Conservation (phyloP, 192 early-diverging fungal genomes). For the Podochytrium sp. region DNA sequence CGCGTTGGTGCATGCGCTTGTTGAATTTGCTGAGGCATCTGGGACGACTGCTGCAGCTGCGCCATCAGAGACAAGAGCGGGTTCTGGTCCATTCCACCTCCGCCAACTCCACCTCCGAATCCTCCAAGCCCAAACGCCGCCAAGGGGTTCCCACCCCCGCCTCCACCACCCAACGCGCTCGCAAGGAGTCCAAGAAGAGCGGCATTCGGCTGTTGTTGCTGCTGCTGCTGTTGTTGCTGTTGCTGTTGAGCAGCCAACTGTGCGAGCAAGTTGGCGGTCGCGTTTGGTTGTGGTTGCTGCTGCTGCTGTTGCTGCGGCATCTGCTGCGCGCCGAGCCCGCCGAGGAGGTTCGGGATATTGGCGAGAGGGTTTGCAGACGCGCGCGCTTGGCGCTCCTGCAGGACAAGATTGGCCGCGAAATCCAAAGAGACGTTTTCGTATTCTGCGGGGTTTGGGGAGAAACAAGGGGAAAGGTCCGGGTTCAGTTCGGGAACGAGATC, state of each 20-base stretch:
- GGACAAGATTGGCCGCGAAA: constrained; percentile 37
- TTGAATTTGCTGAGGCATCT: neutral
- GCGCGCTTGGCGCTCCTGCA: constrained; percentile 39
- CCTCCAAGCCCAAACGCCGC: constrained; percentile 30
- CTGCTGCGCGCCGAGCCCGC: constrained; percentile 14
- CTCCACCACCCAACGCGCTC: constrained; percentile 27
- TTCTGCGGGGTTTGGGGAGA: constrained; percentile 42
- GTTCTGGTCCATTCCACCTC: neutral
- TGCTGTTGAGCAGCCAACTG: constrained; percentile 11
- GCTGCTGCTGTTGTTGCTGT: constrained; percentile 20
- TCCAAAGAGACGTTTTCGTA: constrained; percentile 48
- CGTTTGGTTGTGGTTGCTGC: constrained; percentile 14
- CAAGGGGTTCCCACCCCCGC: neutral
- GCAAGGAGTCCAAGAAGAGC: constrained; percentile 27
- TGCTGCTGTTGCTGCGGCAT: constrained; percentile 40
- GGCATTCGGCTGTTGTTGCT: constrained; percentile 7
- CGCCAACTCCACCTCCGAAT: neutral
- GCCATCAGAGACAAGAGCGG: constrained; percentile 11
- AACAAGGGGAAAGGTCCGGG: too few relatives aligned
- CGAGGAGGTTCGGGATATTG: constrained; percentile 1
- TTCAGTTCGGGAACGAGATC: too few relatives aligned
- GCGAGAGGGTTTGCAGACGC: constrained; percentile 23
- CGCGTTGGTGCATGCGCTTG: neutral
- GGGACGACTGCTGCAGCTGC: constrained; percentile 2
- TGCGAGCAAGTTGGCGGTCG: neutral